Conservation (phyloP, 805 yeast genomes). For the Sungouiozyma intestinalis region DNA sequence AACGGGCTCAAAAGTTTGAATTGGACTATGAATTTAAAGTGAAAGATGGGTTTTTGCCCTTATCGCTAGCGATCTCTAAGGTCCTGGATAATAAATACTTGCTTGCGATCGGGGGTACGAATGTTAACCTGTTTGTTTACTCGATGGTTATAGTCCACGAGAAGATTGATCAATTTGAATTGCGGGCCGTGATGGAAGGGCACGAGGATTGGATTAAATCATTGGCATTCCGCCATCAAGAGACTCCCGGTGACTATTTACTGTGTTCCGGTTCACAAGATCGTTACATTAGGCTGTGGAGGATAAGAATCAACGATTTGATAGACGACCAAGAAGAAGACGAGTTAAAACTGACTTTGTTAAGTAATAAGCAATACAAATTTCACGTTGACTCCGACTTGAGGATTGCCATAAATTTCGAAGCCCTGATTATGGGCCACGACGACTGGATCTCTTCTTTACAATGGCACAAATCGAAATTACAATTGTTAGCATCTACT, state of each 20-base stretch:
- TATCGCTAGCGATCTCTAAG: conserved; percentile 19
- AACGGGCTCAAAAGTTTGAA: conserved; percentile 11
- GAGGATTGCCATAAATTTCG: conserved; percentile 59
- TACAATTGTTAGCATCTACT: conserved; percentile 68
- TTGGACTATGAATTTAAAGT: conserved; percentile 19
- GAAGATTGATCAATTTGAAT: conserved; percentile 19
- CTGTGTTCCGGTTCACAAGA: conserved; percentile 92
- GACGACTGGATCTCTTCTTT: conserved; percentile 94
- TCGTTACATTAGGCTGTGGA: conserved; percentile 85
- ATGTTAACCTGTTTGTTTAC: conserved; percentile 42
- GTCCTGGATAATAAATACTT: conserved; percentile 30
- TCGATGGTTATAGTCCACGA: conserved; percentile 28
- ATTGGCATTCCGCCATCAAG: conserved; percentile 44
- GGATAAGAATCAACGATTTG: conserved; percentile 44
- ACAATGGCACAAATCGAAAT: conserved; percentile 56
- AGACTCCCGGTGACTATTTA: conserved; percentile 41
- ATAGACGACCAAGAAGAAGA: conserved; percentile 48
- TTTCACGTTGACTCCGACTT: conserved; percentile 33
- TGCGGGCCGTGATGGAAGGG: conserved; percentile 57
- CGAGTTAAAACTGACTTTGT: conserved; percentile 36
- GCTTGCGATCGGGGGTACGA: conserved; percentile 68
- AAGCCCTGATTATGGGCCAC: conserved; percentile 93
- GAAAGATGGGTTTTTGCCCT: conserved; percentile 20
- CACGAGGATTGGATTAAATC: conserved; percentile 96
- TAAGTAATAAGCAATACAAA: conserved; percentile 65